phyloP scores from a whole-genome alignment of 768 basidiomycete genomes.

The Termitomyces bulborhizus region DNA sequence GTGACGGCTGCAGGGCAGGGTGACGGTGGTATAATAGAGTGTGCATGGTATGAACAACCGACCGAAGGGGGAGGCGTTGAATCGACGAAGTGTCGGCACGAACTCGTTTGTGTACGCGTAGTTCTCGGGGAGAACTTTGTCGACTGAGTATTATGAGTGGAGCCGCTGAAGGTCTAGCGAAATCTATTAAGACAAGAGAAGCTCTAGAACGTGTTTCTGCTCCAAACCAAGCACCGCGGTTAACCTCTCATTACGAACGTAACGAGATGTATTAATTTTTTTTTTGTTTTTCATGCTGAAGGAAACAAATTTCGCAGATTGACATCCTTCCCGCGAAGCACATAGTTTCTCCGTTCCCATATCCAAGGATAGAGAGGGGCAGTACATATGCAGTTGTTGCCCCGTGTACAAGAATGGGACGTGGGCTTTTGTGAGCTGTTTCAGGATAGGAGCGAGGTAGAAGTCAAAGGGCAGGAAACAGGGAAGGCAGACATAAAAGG shows the following conservation, averaged over 20 bases:
- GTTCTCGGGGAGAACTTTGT: neutral
- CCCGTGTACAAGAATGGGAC: neutral
- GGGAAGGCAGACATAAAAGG: conserved; percentile 4
- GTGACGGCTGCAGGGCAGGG: neutral
- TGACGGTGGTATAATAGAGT: neutral
- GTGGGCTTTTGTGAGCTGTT: neutral
- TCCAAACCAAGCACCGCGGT: neutral
- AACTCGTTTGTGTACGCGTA: neutral
- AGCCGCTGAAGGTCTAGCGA: neutral
- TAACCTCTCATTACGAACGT: neutral
- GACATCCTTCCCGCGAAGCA: conserved; percentile 5
- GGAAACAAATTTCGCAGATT: neutral
- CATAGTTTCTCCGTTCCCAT: neutral
- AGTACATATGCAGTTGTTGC: neutral
- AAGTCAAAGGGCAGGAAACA: neutral
- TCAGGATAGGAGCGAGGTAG: conserved; percentile 3
- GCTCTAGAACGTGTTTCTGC: neutral
- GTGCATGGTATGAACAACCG: neutral
- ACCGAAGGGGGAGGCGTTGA: neutral
- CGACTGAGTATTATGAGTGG: neutral
- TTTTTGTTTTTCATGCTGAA: neutral
- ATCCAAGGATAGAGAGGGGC: neutral
- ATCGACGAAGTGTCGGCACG: neutral
- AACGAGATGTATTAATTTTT: neutral
- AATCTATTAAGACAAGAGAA: neutral